Evolutionary conservation across 2,329 filamentous ascomycete species (phyloP).

Genomic region (Colletotrichum higginsianum): DNA sequence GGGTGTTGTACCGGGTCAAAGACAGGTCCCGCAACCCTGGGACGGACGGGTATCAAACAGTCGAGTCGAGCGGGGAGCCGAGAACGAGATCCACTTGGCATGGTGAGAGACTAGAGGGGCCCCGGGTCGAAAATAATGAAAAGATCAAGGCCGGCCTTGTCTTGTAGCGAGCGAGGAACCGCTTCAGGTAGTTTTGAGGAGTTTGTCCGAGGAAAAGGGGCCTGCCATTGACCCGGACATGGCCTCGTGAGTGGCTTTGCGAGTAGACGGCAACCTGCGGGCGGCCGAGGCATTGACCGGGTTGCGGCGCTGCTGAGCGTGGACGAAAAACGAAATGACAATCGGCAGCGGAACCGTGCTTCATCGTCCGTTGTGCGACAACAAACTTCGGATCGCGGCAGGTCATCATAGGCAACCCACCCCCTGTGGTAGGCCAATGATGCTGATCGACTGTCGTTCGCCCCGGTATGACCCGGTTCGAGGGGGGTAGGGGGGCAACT

Average conservation of each 20-base stretch:
- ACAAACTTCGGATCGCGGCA: constrained; percentile 27
- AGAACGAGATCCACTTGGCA: not conserved
- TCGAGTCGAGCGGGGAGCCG: not conserved
- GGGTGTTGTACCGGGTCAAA: constrained; percentile 1
- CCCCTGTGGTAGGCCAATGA: not conserved
- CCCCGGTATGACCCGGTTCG: constrained; percentile 30
- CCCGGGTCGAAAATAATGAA: not conserved
- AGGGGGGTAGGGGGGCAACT: not conserved
- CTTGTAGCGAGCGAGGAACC: not conserved
- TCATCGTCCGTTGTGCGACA: constrained; percentile 21
- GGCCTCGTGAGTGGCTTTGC: not conserved
- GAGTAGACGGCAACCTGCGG: too few relatives aligned
- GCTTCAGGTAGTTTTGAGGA: not conserved
- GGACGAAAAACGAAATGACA: constrained; percentile 18
- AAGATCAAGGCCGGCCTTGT: not conserved
- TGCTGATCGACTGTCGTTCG: constrained; percentile 26
- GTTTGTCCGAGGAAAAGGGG: not conserved
- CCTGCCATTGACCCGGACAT: too few relatives aligned
- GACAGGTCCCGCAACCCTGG: constrained; percentile 4
- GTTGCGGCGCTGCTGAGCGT: not conserved
- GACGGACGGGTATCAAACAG: not conserved
- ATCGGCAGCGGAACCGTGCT: constrained; percentile 17
- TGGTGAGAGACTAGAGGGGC: not conserved
- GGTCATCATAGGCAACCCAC: constrained; percentile 18
- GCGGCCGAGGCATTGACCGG: constrained; percentile 7